Percentiles rank a stretch among this genome's conserved stretches.
Conservation (phyloP, 495 filamentous ascomycete genomes). For the Talaromyces borbonicus region DNA sequence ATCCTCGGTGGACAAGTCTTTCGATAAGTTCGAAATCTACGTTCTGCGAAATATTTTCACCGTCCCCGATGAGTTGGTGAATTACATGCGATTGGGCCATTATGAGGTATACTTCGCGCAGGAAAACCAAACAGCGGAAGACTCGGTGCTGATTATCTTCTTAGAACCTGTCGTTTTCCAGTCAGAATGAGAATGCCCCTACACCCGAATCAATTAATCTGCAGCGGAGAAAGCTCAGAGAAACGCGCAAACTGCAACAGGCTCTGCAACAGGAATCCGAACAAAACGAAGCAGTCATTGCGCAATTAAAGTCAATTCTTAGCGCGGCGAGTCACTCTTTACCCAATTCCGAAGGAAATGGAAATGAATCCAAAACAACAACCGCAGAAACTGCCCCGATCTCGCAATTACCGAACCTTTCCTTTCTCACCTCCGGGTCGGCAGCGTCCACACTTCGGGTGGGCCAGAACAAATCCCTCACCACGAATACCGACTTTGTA, state of each 20-base stretch:
- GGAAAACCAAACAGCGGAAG: not conserved
- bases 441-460: slow-evolving; percentile 37
- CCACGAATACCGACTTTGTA: slow-evolving; percentile 69
- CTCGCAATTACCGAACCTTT: slow-evolving; percentile 28
- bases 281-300: slow-evolving; percentile 65
- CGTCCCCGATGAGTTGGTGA: slow-evolving; percentile 59
- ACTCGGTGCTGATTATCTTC: not conserved
- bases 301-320: slow-evolving; percentile 50
- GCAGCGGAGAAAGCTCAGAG: slow-evolving; percentile 67
- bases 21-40: slow-evolving; percentile 75
- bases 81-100: slow-evolving; percentile 74
- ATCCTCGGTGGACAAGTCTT: slow-evolving; percentile 63
- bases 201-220: slow-evolving; percentile 55
- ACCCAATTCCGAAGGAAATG: slow-evolving; percentile 13
- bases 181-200: slow-evolving; percentile 29
- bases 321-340: slow-evolving; percentile 19
- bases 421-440: slow-evolving; percentile 42
- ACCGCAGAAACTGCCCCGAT: too few relatives aligned
- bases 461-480: slow-evolving; percentile 39
- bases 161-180: slow-evolving; percentile 28
- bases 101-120: slow-evolving; percentile 54
- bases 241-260: slow-evolving; percentile 68
- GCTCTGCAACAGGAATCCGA: slow-evolving; percentile 63
- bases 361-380: slow-evolving; percentile 6
- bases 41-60: slow-evolving; percentile 80